These are phyloP conservation scores for Alternaria ventricosa DNA, from an alignment of 2,329 filamentous ascomycete species.

Conservation along the genomic window DNA sequence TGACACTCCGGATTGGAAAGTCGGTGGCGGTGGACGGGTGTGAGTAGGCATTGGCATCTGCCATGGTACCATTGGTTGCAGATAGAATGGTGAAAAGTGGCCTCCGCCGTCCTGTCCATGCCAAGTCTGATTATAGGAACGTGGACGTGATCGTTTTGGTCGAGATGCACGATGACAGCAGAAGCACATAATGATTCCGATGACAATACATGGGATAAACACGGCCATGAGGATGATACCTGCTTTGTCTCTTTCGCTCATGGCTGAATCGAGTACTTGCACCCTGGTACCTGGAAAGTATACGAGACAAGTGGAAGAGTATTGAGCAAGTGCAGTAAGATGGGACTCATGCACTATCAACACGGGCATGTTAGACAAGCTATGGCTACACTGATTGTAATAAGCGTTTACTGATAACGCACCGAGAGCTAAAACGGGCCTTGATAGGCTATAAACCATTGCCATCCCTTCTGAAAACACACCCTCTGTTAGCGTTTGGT, in stretches of 20 bases:
- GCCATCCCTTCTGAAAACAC: too few species aligned
- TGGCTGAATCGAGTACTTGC: background rate
- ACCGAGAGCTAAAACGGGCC: too few species aligned
- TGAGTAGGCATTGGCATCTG: rapidly evolving
- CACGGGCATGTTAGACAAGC: too few species aligned
- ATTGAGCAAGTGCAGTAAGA: background rate
- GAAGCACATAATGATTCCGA: background rate
- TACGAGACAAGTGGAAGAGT: background rate
- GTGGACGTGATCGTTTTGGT: too few species aligned
- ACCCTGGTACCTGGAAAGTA: background rate
- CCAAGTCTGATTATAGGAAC: background rate
- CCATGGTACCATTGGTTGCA: background rate
- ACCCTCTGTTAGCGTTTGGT: background rate
- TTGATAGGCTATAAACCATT: too few species aligned
- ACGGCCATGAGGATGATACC: background rate
- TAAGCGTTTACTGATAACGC: too few species aligned
- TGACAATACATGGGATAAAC: background rate
- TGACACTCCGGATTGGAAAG: too few species aligned
- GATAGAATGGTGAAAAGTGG: rapidly evolving
- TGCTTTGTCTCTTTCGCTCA: background rate
- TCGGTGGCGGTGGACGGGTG: too few species aligned
- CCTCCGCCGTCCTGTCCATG: background rate
- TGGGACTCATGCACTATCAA: too few species aligned
- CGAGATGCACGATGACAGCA: background rate
- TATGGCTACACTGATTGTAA: too few species aligned